Percentiles rank a stretch among this genome's conserved stretches.
Evolutionary conservation across 192 early-diverging fungal species (phyloP).

Genomic region (Spizellomyces punctatus): DNA sequence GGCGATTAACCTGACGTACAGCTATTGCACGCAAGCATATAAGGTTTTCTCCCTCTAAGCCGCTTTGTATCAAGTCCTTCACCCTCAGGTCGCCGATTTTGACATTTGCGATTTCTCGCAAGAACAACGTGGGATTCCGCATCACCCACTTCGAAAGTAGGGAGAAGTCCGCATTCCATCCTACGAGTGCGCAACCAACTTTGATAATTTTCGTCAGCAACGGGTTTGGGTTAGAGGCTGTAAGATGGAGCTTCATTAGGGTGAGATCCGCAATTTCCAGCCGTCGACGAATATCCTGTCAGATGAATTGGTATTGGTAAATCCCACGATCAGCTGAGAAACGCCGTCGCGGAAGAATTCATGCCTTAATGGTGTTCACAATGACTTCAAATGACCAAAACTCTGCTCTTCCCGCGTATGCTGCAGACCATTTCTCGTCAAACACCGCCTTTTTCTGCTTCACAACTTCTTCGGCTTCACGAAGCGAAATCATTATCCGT

Average conservation of each 20-base stretch:
- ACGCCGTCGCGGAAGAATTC: no score
- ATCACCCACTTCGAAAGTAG: background rate
- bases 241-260: background rate
- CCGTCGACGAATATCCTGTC: background rate
- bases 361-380: background rate
- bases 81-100: slow-evolving; percentile 6
- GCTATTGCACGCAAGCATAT: background rate
- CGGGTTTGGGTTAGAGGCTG: background rate
- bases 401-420: background rate
- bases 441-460: slow-evolving; percentile 7
- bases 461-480: background rate
- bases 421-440: slow-evolving; percentile 8
- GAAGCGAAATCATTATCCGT: background rate
- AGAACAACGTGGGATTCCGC: slow-evolving; percentile 2
- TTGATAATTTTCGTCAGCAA: slow-evolving; percentile 6
- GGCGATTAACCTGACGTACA: background rate
- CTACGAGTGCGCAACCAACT: slow-evolving; percentile 4
- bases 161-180: slow-evolving; percentile 15
- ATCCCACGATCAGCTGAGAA: background rate
- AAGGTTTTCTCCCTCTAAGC: background rate
- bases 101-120: slow-evolving; percentile 4
- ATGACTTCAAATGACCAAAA: slow-evolving; percentile 13
- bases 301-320: background rate
- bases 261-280: background rate
- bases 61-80: slow-evolving; percentile 4